A percentile compares a stretch with the other conserved stretches of the same genome.
Evolutionary conservation across 2,329 filamentous ascomycete species (phyloP).

Genomic region (Tolypocladium ovalisporum): DNA sequence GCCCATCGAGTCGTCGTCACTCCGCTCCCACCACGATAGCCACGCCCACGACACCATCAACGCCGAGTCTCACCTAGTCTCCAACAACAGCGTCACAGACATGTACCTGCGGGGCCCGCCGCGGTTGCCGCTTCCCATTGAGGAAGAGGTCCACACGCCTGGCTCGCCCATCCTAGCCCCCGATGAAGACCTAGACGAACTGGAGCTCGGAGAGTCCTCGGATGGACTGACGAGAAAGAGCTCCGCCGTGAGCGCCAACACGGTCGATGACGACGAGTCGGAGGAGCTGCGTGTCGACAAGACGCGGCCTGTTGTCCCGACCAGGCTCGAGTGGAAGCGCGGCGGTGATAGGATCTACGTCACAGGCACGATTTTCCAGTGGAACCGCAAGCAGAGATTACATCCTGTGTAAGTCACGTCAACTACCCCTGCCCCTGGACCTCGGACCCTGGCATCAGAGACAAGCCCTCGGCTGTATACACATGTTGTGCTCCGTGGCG

Average conservation of each 20-base stretch:
- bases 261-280: conserved; percentile 65
- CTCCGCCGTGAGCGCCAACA: conserved; percentile 49
- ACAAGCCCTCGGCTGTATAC: background rate
- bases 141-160: conserved; percentile 80
- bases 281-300: conserved; percentile 70
- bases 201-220: conserved; percentile 39
- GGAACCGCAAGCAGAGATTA: conserved; percentile 88
- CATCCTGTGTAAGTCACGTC: conserved; percentile 66
- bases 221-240: conserved; percentile 40
- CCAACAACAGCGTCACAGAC: conserved; percentile 49
- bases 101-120: conserved; percentile 66
- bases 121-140: conserved; percentile 82
- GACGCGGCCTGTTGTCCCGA: conserved; percentile 70
- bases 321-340: conserved; percentile 72
- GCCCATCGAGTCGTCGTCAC: conserved; percentile 28
- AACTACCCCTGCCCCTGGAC: background rate
- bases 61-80: conserved; percentile 32
- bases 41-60: conserved; percentile 19
- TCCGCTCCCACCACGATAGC: conserved; percentile 24
- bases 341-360: conserved; percentile 88
- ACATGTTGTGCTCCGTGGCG: background rate
- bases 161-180: conserved; percentile 81
- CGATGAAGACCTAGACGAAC: conserved; percentile 43
- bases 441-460: background rate
- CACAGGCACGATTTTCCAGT: conserved; percentile 93